Conservation (phyloP, 2,329 filamentous ascomycete genomes). For the Calonectria naviculata region DNA sequence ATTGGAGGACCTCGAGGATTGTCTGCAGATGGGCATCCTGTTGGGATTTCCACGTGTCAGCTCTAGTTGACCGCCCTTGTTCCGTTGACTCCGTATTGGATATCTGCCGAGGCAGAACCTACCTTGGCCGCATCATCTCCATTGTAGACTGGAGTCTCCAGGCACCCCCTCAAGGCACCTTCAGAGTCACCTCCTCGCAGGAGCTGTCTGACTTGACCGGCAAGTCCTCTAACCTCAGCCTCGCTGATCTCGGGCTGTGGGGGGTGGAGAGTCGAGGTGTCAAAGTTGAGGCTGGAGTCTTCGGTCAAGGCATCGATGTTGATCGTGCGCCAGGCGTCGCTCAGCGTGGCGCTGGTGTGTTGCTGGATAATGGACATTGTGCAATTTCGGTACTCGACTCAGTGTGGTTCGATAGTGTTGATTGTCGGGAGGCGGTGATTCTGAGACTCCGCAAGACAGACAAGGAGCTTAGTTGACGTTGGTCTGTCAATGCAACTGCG, state of each 20-base stretch:
- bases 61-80: background rate
- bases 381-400: background rate
- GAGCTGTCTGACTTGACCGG: constrained; percentile 86
- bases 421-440: constrained; percentile 17
- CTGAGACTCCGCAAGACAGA: constrained; percentile 3
- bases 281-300: constrained; percentile 92
- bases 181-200: constrained; percentile 88
- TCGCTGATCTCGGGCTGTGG: constrained; percentile 80
- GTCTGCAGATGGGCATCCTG: constrained; percentile 89
- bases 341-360: constrained; percentile 68
- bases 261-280: constrained; percentile 84
- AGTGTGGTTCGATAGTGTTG: background rate
- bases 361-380: constrained; percentile 74
- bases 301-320: constrained; percentile 93
- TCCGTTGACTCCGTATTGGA: background rate
- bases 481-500: constrained; percentile 40
- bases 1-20: constrained; percentile 92
- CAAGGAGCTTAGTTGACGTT: constrained; percentile 20
- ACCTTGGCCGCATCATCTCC: constrained; percentile 69
- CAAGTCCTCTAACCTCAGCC: constrained; percentile 80
- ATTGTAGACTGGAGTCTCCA: constrained; percentile 86
- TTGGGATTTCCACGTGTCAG: constrained; percentile 9
- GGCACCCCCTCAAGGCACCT: constrained; percentile 83
- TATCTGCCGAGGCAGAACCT: constrained; percentile 15
- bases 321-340: constrained; percentile 85